Base-by-base conservation (phyloP, 2,329 filamentous ascomycete species). In the Xylaria sp. region DNA sequence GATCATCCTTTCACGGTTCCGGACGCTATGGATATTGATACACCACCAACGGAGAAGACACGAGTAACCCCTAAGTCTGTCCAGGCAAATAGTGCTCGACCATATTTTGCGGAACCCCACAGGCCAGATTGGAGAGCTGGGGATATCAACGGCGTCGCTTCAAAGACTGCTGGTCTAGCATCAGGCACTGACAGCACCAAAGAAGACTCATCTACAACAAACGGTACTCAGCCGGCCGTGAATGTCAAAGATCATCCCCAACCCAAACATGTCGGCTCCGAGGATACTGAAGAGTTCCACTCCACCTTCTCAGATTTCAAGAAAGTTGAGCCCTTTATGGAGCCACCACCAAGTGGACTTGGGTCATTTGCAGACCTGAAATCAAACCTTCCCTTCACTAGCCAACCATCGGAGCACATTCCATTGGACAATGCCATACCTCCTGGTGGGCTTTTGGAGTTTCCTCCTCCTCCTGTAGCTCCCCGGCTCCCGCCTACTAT, bases 11-110 rank as follows among this genome's bases (percentile, higher is more conserved):
- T 77, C 2, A 65, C 70, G 5, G 70, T 72, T 23, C 76, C 78
- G 2, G 87, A 85, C 66, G 87, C 88, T 16, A 91, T 91, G 89
- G 89, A 91, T 71, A 90, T 91, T 60, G 89, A 91, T 73, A 83
- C 86, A 4, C 70, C 70, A 23, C 86, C 87, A 23, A 77, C 77
- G 25, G 71, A 72, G 10, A 60, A 78, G 75, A 42, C 72, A 67
- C 75, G 80, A 70, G 68, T 67, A 5, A 62, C 75, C 48, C 71
- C 77, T 10, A 71, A 75, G 16, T 66, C 69, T 10, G 48, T 75
- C 16, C 75, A 78, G 23, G 65, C 74, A 4, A 78, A 78, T 62
- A 76, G 76, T 8, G 82, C 83, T 23, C 83, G 88, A 35, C 87
- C 85, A 44, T 88, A 90, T 44, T 83, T 83, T 1, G 85, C 89